Base-by-base conservation (phyloP, 768 basidiomycete genomes). In the Xerocomus brunneocitrinus region DNA sequence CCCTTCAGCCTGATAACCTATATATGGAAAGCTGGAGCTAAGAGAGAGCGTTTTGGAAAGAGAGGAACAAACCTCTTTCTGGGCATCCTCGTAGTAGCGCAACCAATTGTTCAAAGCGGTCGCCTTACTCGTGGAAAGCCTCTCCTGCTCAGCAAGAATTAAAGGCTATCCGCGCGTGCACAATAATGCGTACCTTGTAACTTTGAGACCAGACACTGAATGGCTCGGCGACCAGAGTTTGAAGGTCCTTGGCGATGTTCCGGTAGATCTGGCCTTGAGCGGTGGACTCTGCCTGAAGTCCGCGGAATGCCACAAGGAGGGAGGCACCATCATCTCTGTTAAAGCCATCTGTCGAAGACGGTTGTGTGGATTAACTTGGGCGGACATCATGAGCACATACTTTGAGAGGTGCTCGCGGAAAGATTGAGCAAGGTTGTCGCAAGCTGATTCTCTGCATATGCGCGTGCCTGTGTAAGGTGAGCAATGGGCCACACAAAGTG, bases 311-410 rank as follows among this genome's bases (percentile, higher is more conserved):
- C 73, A 87, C 80, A 40, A 87, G 77, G 13, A 93, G 73, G 1
- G 91, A 89, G 19, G 91, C 91, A 8, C 91, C 91, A 55, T 92
- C 91, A 62, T 93, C 91, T n/a, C 76, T 79, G 53, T 74, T 73
- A 62, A 91, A 94, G 28, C 85, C 90, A 7, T 76, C 74, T 55
- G 77, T 83, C 84, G 57, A 19, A 53, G 30, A 47, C 47, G 39
- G 55, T 49, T 52, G 57, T 27, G 32, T 39, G 58, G 53, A 28
- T 49, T 50, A 27, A 39, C 48, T 8, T 25, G 9, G 13, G 31
- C 14, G 54, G 53, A 42, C 34, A 44, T 39, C 24, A 30, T 12
- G 34, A 32, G 42, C 5, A 56, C 72, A 53, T 56, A 82, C 87
- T 75, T 64, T 76, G 68, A 57, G 79, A 76, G 12, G 76, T 76